A percentile compares a stretch with the other conserved stretches of the same genome.
Conservation (phyloP, 176 grass and related monocot genomes). For the Zoysia pacifica region DNA sequence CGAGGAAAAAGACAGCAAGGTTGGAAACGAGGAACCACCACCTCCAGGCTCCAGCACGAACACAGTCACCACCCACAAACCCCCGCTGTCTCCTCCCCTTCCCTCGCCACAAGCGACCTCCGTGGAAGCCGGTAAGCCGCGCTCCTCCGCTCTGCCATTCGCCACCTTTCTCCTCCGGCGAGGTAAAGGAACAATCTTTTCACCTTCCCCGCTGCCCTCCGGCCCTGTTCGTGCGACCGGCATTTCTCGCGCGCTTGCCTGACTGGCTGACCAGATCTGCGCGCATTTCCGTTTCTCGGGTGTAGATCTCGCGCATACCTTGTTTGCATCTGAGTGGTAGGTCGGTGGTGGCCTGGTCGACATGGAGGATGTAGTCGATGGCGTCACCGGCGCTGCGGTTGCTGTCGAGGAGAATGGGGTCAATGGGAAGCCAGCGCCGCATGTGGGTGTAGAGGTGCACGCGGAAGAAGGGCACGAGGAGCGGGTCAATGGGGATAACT, state of each 20-base stretch:
- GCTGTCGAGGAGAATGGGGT: slow-evolving; percentile 33
- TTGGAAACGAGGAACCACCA: slow-evolving; percentile 48
- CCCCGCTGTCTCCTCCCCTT: slow-evolving; percentile 31
- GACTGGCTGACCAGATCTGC: slow-evolving; percentile 43
- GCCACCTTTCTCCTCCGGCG: slow-evolving; percentile 13
- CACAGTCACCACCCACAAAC: slow-evolving; percentile 38
- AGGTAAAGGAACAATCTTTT: slow-evolving; percentile 39
- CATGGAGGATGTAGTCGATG: slow-evolving; percentile 42
- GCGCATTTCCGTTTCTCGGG: slow-evolving; percentile 38
- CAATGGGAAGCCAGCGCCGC: slow-evolving; percentile 28
- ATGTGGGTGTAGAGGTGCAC: slow-evolving; percentile 14
- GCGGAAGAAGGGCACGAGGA: slow-evolving; percentile 18
- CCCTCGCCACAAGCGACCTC: slow-evolving; percentile 9
- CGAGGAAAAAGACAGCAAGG: slow-evolving; percentile 24
- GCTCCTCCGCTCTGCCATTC: slow-evolving; percentile 23
- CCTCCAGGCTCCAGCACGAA: slow-evolving; percentile 38
- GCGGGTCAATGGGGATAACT: slow-evolving; percentile 40
- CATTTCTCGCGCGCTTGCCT: slow-evolving; percentile 25
- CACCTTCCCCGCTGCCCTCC: neutral
- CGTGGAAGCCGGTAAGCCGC: slow-evolving; percentile 39
- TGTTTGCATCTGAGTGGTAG: neutral
- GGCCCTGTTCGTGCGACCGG: neutral
- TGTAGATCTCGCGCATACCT: slow-evolving; percentile 37
- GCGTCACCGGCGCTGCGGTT: slow-evolving; percentile 12
- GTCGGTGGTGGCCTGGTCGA: neutral